phyloP scores from a whole-genome alignment of 768 basidiomycete species.

The Boletus eberwhitei region DNA sequence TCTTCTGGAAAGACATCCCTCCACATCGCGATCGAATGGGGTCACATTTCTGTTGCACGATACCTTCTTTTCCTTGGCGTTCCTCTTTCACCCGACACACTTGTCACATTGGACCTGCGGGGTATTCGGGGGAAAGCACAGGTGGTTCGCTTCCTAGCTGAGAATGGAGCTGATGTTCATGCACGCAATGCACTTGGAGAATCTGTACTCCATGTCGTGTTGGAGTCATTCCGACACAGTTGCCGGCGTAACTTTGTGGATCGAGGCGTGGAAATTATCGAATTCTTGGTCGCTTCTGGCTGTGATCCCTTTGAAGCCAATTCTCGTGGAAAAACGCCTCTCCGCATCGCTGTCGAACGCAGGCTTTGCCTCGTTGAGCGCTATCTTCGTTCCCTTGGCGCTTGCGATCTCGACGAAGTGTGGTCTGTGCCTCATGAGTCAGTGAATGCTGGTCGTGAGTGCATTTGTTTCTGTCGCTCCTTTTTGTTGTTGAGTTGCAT shows the following conservation, averaged over 20 bases:
- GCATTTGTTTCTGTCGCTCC: no score
- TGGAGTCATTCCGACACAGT: background rate
- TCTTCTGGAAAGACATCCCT: background rate
- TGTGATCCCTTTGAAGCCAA: background rate
- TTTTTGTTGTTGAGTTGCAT: no score
- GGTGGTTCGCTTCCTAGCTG: background rate
- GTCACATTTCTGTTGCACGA: background rate
- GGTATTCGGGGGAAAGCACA: no score
- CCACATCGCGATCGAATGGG: background rate
- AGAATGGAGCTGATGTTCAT: background rate
- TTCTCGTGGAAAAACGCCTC: background rate
- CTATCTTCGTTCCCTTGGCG: background rate
- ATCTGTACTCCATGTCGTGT: background rate
- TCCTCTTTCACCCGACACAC: background rate
- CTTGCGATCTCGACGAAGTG: background rate
- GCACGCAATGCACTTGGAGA: background rate
- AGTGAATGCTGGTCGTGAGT: no score
- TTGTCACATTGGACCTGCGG: background rate
- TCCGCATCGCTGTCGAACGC: background rate
- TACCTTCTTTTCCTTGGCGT: background rate
- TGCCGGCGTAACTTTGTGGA: no score
- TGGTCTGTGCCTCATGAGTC: no score
- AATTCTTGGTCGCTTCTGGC: background rate
- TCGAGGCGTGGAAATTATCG: no score
- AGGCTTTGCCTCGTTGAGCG: background rate